These are phyloP conservation scores for Ustilago vetiveriae DNA, from an alignment of 1,284 basidiomycete species.

Conservation along the genomic window DNA sequence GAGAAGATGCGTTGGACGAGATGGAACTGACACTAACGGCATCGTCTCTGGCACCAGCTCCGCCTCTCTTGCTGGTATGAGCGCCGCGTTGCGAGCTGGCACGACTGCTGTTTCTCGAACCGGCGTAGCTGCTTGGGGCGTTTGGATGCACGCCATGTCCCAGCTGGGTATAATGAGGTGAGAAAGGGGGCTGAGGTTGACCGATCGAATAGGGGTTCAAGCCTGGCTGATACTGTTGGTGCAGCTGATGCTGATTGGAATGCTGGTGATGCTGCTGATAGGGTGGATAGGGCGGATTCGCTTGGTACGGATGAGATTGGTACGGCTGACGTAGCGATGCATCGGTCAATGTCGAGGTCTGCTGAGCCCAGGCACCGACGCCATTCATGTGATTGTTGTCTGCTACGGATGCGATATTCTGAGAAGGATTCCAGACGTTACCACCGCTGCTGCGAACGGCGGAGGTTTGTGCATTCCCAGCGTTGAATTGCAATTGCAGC, in stretches of 20 bases:
- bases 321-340: constrained; percentile 4
- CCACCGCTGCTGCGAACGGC: not conserved
- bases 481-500: not conserved
- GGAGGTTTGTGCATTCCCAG: constrained; percentile 1
- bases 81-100: constrained; percentile 25
- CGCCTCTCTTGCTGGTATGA: not conserved
- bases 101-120: constrained; percentile 25
- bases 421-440: constrained; percentile 9
- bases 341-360: constrained; percentile 10
- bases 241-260: not conserved
- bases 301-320: constrained; percentile 1
- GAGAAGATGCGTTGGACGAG: constrained; percentile 21
- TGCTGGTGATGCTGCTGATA: not conserved
- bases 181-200: constrained; percentile 1
- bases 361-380: constrained; percentile 36
- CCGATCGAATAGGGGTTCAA: not conserved
- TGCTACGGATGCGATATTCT: not conserved
- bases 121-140: not conserved
- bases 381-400: constrained; percentile 21
- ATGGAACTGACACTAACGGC: constrained; percentile 24
- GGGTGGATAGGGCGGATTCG: constrained; percentile 1
- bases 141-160: not conserved
- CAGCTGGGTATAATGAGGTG: constrained; percentile 3
- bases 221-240: constrained; percentile 3
- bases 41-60: constrained; percentile 7